Base-by-base conservation (phyloP, 1,284 basidiomycete genomes). In the Volvariella surrecta region DNA sequence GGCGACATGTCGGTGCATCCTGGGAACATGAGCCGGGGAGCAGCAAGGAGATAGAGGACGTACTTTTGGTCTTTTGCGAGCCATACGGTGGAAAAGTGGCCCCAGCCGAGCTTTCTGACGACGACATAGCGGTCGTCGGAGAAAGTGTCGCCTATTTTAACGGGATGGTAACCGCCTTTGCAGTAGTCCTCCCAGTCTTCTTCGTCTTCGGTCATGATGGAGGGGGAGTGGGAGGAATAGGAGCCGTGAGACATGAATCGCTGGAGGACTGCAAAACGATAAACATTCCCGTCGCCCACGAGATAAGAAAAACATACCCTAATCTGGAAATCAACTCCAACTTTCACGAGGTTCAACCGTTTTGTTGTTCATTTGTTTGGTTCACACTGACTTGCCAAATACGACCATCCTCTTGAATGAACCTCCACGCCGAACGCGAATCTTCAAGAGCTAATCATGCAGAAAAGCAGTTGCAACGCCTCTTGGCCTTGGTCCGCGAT, bases 51-150 rank as follows among this genome's bases (percentile, higher is more conserved):
- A 42, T 38, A 51, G 45, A 45, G 19, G 16, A 71, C 82, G 58
- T 61, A 93, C 91, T 81, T 86, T 60, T 73, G 74, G 60, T 95
- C 91, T 55, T 80, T 81, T 21, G 90, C 89, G 0, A 95, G 73
- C 91, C 91, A 95, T 8, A 95, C 91, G 1, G 91, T 93, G 1
- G 85, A 89, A 65, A 99, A 99, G 64, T 99, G 96, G 35, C 96
- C 95, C 85, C 95, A 99, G 24, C 95, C 96, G 10, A 99, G 81
- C 65, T 99, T 99, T 50, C 95, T 71, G 45, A 97, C 92, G 54
- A 98, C 89, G 53, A 81, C 63, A 62, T 99, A 99, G 38, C 95
- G 71, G 7, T 79, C 88, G 51, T 91, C 81, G 45, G 87, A 90
- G 63, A 97, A 97, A 20, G 74, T 63, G 65, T 98, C 92, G 56